Conservation (phyloP, 2,329 filamentous ascomycete species). For the Colletotrichum salicis region DNA sequence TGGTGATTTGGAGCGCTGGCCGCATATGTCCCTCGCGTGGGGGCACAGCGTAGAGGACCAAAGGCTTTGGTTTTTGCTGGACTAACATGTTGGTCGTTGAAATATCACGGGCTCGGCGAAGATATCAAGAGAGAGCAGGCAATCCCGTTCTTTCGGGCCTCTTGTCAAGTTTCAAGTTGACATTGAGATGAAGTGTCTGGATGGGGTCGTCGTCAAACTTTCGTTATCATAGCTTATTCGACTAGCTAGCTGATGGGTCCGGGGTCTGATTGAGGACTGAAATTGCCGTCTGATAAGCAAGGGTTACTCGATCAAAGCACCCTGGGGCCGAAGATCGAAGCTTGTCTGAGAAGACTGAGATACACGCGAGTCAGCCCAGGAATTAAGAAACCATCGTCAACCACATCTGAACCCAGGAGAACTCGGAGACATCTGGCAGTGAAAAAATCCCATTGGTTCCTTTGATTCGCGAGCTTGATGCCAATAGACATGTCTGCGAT, state of each 20-base stretch:
- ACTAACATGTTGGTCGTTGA: neutral
- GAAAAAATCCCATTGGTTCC: too few relatives aligned
- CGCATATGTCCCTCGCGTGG: conserved; percentile 26
- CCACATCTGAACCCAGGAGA: too few relatives aligned
- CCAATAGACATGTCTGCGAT: too few relatives aligned
- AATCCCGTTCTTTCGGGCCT: neutral
- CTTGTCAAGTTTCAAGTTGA: neutral
- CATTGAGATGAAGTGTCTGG: neutral
- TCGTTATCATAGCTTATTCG: neutral
- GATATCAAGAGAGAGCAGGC: too few relatives aligned
- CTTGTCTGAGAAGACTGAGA: neutral
- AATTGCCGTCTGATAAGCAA: neutral
- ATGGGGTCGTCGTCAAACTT: neutral
- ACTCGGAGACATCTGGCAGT: too few relatives aligned
- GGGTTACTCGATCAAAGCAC: accelerated
- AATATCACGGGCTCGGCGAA: neutral
- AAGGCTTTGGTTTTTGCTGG: neutral
- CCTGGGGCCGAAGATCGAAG: neutral
- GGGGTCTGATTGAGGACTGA: neutral
- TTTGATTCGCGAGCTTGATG: too few relatives aligned
- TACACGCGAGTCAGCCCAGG: neutral
- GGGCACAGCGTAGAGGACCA: conserved; percentile 8
- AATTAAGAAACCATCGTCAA: too few relatives aligned
- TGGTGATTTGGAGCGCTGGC: conserved; percentile 20
- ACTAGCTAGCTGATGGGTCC: neutral